Evolutionary conservation across 2,329 filamentous ascomycete species (phyloP).

Genomic region (Apiospora aurea): DNA sequence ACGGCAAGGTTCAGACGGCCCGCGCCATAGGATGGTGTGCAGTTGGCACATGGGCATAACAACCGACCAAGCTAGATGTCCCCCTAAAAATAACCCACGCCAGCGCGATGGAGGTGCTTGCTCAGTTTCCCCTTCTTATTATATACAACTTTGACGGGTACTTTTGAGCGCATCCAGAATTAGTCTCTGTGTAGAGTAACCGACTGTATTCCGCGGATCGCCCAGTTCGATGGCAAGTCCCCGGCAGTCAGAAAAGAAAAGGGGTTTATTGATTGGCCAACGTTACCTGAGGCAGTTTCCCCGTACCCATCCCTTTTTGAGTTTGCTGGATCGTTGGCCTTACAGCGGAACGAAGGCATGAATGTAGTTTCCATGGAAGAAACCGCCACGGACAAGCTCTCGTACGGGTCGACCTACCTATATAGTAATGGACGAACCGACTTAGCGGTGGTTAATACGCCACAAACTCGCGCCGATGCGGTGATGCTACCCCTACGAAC

Average conservation of each 20-base stretch:
- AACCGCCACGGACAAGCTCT: not conserved
- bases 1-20: constrained; percentile 8
- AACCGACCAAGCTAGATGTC: not conserved
- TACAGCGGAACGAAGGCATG: not conserved
- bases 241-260: not conserved
- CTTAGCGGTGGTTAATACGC: not conserved
- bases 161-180: not conserved
- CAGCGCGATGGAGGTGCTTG: not conserved
- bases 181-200: not conserved
- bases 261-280: not conserved
- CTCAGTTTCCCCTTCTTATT: not conserved
- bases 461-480: not conserved
- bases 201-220: not conserved
- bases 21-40: not conserved
- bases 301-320: not conserved
- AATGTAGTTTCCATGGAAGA: not conserved
- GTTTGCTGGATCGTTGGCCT: not conserved
- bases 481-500: not conserved
- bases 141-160: not conserved
- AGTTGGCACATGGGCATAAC: not conserved
- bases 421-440: not conserved
- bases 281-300: too few species aligned
- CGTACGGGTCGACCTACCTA: not conserved
- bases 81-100: not conserved
- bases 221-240: not conserved